phyloP scores from a whole-genome alignment of 345 rosid species.

The Eucalyptus leucophloia region DNA sequence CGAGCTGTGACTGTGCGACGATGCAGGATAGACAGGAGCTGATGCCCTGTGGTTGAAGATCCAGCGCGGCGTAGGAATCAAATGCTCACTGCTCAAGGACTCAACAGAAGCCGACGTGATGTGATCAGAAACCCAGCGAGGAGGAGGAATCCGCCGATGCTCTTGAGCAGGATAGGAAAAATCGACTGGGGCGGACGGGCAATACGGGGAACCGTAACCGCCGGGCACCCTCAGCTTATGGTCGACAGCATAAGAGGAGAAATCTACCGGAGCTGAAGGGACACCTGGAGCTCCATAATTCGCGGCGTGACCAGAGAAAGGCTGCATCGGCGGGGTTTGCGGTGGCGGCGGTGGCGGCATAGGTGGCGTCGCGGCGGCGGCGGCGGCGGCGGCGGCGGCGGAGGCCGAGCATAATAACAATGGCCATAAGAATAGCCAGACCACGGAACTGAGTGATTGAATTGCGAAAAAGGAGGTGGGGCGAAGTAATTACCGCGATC shows the following conservation, averaged over 20 bases:
- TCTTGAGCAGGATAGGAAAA: slow-evolving; percentile 24
- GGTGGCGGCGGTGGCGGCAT: slow-evolving; percentile 1
- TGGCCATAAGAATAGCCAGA: slow-evolving; percentile 2
- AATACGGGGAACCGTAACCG: background rate
- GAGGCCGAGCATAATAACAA: slow-evolving; percentile 8
- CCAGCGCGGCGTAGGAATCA: background rate
- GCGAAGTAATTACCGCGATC: background rate
- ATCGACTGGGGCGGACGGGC: slow-evolving; percentile 31
- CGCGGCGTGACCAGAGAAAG: background rate
- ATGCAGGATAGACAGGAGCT: background rate
- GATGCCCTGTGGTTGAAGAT: background rate
- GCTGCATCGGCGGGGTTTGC: slow-evolving; percentile 12
- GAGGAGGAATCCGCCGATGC: background rate
- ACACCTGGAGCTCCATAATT: background rate
- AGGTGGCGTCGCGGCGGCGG: background rate
- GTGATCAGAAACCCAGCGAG: background rate
- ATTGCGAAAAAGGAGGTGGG: background rate
- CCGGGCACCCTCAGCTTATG: background rate
- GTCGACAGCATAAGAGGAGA: background rate
- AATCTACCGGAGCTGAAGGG: background rate
- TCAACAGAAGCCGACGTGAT: background rate
- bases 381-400: background rate
- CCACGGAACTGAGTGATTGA: background rate
- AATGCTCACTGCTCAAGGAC: background rate
- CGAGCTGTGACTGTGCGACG: background rate